Conservation (phyloP, 345 rosid species). For the Hibiscus syriacus region DNA sequence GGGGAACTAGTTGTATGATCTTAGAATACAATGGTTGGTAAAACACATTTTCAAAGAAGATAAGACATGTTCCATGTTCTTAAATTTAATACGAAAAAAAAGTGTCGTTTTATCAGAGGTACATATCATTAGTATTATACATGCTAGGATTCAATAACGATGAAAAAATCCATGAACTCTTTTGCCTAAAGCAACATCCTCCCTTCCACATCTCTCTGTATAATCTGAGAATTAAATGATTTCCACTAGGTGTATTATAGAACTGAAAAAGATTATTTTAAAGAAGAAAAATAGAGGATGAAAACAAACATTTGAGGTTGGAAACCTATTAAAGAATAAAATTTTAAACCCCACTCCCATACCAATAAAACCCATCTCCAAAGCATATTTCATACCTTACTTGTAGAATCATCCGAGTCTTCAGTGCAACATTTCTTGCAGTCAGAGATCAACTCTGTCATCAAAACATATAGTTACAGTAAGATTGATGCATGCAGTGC, state of each 20-base stretch:
- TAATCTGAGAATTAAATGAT: neutral
- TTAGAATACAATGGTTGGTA: neutral
- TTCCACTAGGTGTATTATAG: neutral
- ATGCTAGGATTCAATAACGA: neutral
- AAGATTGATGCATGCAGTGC: neutral
- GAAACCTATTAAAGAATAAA: neutral
- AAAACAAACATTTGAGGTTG: neutral
- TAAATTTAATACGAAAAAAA: neutral
- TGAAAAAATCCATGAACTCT: neutral
- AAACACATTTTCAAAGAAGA: neutral
- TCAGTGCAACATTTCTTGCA: constrained; percentile 94
- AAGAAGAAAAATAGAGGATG: neutral
- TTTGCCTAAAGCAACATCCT: neutral
- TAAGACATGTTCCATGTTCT: neutral
- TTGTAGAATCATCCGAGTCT: constrained; percentile 80
- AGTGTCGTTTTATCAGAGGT: neutral
- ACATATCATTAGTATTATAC: neutral
- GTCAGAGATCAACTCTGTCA: constrained; percentile 84
- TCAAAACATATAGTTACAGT: constrained; percentile 13
- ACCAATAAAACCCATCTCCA: neutral
- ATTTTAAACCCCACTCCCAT: neutral
- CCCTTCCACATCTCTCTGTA: neutral
- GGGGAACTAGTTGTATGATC: neutral
- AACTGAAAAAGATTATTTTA: neutral
- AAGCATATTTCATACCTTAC: constrained; percentile 50